Conservation (phyloP, 805 yeast species). For the Candida hispaniensis region DNA sequence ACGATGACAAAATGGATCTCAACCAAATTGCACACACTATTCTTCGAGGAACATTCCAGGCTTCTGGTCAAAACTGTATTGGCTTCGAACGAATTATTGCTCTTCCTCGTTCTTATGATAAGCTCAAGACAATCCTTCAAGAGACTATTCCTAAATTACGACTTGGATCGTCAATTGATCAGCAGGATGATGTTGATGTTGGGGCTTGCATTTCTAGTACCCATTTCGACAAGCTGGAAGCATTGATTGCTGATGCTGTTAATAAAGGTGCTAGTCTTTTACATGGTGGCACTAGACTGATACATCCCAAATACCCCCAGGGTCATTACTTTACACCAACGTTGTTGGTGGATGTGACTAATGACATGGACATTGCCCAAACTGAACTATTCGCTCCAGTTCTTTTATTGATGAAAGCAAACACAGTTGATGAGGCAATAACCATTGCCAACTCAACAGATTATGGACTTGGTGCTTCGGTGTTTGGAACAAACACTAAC, state of each 20-base stretch:
- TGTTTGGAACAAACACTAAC: conserved; percentile 58
- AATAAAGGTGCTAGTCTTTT: conserved; percentile 68
- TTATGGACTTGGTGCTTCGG: conserved; percentile 86
- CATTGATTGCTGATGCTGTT: conserved; percentile 62
- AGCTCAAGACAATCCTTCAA: conserved; percentile 45
- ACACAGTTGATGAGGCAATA: conserved; percentile 54
- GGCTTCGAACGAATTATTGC: conserved; percentile 93
- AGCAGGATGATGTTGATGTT: conserved; percentile 81
- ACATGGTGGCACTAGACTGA: conserved; percentile 68
- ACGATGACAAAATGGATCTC: conserved; percentile 36
- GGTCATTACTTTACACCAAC: conserved; percentile 95
- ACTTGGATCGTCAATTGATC: conserved; percentile 87
- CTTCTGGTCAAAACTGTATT: conserved; percentile 96
- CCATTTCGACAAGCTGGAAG: conserved; percentile 59
- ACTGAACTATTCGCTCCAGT: conserved; percentile 95
- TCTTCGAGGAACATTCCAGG: conserved; percentile 92
- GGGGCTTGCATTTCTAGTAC: conserved; percentile 87
- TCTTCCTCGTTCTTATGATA: conserved; percentile 55
- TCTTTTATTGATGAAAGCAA: conserved; percentile 66
- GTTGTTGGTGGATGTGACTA: conserved; percentile 67
- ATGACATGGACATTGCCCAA: conserved; percentile 67
- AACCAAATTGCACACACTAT: conserved; percentile 57
- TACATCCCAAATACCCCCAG: conserved; percentile 88
- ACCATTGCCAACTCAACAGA: conserved; percentile 71
- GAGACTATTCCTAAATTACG: conserved; percentile 52